phyloP scores from a whole-genome alignment of 768 basidiomycete genomes.

The Kwoniella europaea region DNA sequence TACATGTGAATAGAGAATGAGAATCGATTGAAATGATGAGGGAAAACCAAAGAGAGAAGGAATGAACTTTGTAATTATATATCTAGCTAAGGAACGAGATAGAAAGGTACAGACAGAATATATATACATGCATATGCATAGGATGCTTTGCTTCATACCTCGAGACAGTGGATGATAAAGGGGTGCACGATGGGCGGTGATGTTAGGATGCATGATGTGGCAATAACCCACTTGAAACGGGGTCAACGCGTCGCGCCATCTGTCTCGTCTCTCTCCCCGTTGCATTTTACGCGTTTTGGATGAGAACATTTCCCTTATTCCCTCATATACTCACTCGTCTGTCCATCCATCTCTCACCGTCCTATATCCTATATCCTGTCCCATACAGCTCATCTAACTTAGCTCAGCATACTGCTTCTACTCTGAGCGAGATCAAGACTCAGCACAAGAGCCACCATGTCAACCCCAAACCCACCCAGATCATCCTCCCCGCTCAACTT shows the following conservation, averaged over 20 bases:
- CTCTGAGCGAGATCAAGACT: not conserved
- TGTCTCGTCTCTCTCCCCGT: not conserved
- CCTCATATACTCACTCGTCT: slow-evolving; percentile 22
- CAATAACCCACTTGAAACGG: not conserved
- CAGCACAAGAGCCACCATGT: slow-evolving; percentile 28
- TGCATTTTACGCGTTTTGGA: slow-evolving; percentile 23
- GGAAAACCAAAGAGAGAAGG: not conserved
- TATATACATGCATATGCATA: not conserved
- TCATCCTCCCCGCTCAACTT: slow-evolving; percentile 59
- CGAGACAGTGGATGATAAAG: not conserved
- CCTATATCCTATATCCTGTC: not conserved
- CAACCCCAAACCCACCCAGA: slow-evolving; percentile 38
- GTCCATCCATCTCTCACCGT: not conserved
- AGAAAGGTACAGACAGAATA: not conserved
- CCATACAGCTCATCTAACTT: not conserved
- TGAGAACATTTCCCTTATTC: slow-evolving; percentile 19
- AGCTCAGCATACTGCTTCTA: not conserved
- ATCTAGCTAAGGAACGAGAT: not conserved
- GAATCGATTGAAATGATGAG: too few species aligned
- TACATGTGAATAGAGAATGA: not conserved
- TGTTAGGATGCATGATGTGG: slow-evolving; percentile 12
- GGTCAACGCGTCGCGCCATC: slow-evolving; percentile 26
- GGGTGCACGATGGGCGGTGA: not conserved
- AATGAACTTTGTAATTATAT: not conserved
- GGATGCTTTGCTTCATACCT: not conserved